These are phyloP conservation scores for Phaeotremella skinneri DNA, from an alignment of 768 basidiomycete species.

Conservation along the genomic window DNA sequence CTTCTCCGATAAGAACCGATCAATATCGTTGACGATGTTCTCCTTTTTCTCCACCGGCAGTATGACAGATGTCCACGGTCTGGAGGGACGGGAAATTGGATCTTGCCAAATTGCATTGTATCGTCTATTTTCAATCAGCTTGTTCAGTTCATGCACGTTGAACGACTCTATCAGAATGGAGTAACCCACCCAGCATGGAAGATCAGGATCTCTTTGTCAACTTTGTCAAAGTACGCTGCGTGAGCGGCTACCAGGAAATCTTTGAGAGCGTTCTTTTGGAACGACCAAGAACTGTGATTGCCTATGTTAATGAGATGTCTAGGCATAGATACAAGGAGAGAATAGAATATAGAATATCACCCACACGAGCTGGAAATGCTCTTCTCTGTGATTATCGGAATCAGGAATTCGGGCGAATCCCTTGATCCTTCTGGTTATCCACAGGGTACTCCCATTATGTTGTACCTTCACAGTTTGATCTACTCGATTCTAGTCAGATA, in stretches of 20 bases:
- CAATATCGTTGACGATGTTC: slow-evolving; percentile 15
- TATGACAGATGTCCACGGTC: slow-evolving; percentile 18
- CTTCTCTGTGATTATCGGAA: slow-evolving; percentile 2
- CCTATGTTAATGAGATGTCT: no score
- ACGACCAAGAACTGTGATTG: neutral
- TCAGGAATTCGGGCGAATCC: slow-evolving; percentile 8
- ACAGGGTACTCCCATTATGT: slow-evolving; percentile 24
- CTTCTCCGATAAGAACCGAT: slow-evolving; percentile 13
- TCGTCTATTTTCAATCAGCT: no score
- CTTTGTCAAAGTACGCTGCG: slow-evolving; percentile 21
- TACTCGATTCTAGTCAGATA: neutral
- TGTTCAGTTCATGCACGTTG: no score
- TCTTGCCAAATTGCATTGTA: neutral
- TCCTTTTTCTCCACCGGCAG: slow-evolving; percentile 18
- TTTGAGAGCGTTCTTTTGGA: slow-evolving; percentile 4
- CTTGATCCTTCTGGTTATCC: slow-evolving; percentile 16
- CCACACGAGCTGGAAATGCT: slow-evolving; percentile 16
- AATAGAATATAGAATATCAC: neutral
- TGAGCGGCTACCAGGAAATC: slow-evolving; percentile 27
- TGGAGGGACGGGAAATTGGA: slow-evolving; percentile 8
- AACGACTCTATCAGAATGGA: no score
- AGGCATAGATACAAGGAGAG: no score
- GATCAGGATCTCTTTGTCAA: slow-evolving; percentile 29
- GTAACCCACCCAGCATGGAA: slow-evolving; percentile 26
- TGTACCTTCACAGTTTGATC: slow-evolving; percentile 19